Evolutionary conservation across 768 basidiomycete species (phyloP), one percentile per base, ranked within the genome.

Genomic region (Termitomyces sp.): DNA sequence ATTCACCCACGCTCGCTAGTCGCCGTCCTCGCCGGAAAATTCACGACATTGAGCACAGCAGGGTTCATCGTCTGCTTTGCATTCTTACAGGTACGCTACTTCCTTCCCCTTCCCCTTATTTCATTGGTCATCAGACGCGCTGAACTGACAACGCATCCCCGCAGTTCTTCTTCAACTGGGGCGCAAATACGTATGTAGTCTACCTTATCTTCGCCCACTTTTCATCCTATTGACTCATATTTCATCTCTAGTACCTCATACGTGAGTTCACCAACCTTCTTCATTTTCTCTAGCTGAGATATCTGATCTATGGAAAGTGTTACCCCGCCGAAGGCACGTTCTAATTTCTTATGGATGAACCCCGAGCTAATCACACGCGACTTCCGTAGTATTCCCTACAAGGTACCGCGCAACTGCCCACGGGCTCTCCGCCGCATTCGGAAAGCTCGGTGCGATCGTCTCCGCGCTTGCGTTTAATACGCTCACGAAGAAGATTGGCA

Each of bases 131-230:
- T 25, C 15, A 17, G 15, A 42, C 15, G 15, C 11, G 25, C 46
- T 47, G 11, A 29, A 25, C 20, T 29, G 20, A 25, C 46, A 5
- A 25, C 20, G 11, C n/a, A 15, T 6, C 29, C 20, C 20, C 50
- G 0, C 62, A 86, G 78, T 89, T 89, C 77, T 89, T 91, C 79
- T 91, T 91, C 79, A 91, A 91, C 75, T 92, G 90, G 67, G 89
- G 90, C 20, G 86, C 88, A 3, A 91, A 90, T 68, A 75, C 84
- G 81, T 86, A 68, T 64, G 83, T 73, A 37, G 5, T 51, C 54
- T 25, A 2, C 15, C 40, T 17, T 6, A 15, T 17, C 40, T 2
- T 29, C 10, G n/a, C 54, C 32, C 9, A 53, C 25, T 7, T n/a
- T 32, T 15, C 32, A 17, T 12, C 32, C 17, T 58, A 15, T 43